phyloP scores from a whole-genome alignment of 257 asterid genomes.

The Jacaranda mimosifolia region DNA sequence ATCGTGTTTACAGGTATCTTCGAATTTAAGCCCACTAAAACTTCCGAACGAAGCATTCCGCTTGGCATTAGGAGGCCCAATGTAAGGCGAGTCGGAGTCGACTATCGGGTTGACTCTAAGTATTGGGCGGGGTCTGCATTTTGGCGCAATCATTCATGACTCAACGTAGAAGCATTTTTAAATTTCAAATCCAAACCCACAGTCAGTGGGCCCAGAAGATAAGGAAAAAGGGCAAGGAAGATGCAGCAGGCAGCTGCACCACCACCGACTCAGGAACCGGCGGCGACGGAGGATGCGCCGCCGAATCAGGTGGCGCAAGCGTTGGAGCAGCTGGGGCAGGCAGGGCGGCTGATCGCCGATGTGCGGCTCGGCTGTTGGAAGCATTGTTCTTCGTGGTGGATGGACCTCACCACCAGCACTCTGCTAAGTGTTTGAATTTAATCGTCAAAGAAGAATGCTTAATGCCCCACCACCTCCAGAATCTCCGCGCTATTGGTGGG shows the following conservation, averaged over 20 bases:
- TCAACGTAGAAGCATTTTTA: background rate
- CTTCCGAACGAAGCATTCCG: too few relatives aligned
- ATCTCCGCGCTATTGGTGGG: constrained; percentile 82
- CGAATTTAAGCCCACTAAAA: too few relatives aligned
- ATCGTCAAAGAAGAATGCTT: constrained; percentile 72
- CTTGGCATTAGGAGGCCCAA: too few relatives aligned
- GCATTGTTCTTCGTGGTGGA: constrained; percentile 71
- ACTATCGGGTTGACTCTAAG: background rate
- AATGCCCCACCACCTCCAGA: constrained; percentile 79
- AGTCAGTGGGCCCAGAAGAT: background rate
- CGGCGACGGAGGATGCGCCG: constrained; percentile 73
- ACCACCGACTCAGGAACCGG: constrained; percentile 45
- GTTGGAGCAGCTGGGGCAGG: constrained; percentile 85
- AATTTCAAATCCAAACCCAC: constrained; percentile 21
- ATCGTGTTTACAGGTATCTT: too few relatives aligned
- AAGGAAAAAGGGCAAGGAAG: constrained; percentile 3
- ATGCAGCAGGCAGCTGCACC: constrained; percentile 65
- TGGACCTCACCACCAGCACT: constrained; percentile 68
- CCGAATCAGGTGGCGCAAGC: constrained; percentile 98
- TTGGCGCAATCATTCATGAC: background rate
- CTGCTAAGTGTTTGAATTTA: constrained; percentile 70
- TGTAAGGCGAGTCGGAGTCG: background rate
- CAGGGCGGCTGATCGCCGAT: constrained; percentile 92
- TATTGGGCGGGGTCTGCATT: background rate
- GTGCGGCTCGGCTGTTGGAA: constrained; percentile 85